Conservation (phyloP, 2,329 filamentous ascomycete species). For the Ilyonectria sp. region DNA sequence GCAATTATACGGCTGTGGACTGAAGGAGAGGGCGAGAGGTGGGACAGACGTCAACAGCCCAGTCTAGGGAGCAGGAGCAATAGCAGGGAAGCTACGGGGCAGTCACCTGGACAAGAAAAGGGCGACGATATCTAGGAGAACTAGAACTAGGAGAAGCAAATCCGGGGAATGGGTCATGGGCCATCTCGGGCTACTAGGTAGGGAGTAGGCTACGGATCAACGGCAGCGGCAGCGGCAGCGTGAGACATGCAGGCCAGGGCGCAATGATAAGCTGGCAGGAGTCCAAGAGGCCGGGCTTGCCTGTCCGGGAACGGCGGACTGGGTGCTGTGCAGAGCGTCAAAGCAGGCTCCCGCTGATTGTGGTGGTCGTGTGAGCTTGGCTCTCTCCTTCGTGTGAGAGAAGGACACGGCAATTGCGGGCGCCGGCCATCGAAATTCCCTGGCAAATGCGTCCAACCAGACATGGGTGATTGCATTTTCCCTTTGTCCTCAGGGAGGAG, state of each 20-base stretch:
- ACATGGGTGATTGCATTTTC: neutral
- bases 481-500: neutral
- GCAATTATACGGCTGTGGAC: slow-evolving; percentile 18
- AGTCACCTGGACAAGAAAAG: neutral
- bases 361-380: neutral
- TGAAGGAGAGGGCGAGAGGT: neutral
- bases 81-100: neutral
- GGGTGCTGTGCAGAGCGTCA: neutral
- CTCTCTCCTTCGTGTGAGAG: neutral
- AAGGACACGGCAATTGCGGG: neutral
- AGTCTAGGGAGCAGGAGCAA: neutral
- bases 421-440: neutral
- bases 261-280: neutral
- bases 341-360: neutral
- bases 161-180: neutral
- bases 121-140: neutral
- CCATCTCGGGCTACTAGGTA: neutral
- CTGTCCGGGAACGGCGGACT: neutral
- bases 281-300: neutral
- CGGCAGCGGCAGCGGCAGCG: neutral
- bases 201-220: neutral
- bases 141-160: too few relatives aligned
- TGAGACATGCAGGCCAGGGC: slow-evolving; percentile 9
- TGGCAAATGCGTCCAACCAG: neutral
- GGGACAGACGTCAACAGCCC: slow-evolving; percentile 8